Conservation (phyloP, 1,284 basidiomycete species). For the Boletus mariae region DNA sequence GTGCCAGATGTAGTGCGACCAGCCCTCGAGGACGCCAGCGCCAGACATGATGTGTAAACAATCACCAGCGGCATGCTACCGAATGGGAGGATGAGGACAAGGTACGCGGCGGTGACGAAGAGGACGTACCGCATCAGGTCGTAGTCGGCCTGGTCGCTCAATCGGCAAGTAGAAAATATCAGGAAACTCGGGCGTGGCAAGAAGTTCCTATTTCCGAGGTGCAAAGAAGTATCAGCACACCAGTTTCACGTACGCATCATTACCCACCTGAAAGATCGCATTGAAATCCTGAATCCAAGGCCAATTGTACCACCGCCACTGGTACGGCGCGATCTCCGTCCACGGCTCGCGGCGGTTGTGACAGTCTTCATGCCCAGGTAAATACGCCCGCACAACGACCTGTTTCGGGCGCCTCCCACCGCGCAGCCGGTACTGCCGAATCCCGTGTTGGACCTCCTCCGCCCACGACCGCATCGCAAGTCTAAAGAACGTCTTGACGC, state of each 20-base stretch:
- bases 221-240: constrained; percentile 2
- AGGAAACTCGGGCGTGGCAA: constrained; percentile 42
- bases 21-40: constrained; percentile 64
- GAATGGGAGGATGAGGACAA: constrained; percentile 7
- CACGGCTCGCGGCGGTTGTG: constrained; percentile 45
- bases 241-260: no score
- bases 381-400: constrained; percentile 57
- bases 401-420: constrained; percentile 37
- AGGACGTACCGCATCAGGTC: constrained; percentile 57
- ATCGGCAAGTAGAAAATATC: constrained; percentile 57
- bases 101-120: constrained; percentile 1
- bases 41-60: constrained; percentile 65
- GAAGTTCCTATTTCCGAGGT: constrained; percentile 35
- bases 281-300: constrained; percentile 55
- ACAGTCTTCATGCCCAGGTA: constrained; percentile 63
- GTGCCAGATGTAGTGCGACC: constrained; percentile 68
- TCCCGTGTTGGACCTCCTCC: constrained; percentile 41
- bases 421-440: constrained; percentile 22
- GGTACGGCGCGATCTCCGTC: constrained; percentile 39
- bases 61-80: constrained; percentile 55
- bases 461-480: constrained; percentile 55
- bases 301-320: constrained; percentile 61
- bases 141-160: constrained; percentile 53
- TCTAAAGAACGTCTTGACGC: constrained; percentile 52
- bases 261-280: constrained; percentile 47